Conservation (phyloP, 2,329 filamentous ascomycete species). For the Penicillium sp. region DNA sequence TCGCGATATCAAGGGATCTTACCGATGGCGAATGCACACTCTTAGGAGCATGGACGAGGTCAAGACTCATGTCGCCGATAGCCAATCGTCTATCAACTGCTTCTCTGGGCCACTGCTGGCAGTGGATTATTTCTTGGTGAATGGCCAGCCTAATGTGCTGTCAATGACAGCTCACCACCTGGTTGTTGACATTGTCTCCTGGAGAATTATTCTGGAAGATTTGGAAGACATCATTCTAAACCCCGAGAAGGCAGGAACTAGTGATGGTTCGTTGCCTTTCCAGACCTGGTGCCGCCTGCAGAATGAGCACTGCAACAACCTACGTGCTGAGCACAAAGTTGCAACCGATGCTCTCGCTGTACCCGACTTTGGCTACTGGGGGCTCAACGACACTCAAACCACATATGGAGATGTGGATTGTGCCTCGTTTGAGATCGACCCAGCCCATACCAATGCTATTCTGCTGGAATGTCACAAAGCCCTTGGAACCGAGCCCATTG, state of each 20-base stretch:
- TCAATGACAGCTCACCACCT: slow-evolving; percentile 40
- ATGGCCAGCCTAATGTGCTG: slow-evolving; percentile 29
- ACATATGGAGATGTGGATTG: slow-evolving; percentile 38
- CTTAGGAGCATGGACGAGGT: slow-evolving; percentile 19
- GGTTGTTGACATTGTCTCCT: slow-evolving; percentile 42
- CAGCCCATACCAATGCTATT: slow-evolving; percentile 25
- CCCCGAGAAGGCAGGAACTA: slow-evolving; percentile 19
- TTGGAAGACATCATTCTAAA: slow-evolving; percentile 37
- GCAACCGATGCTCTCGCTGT: slow-evolving; percentile 24
- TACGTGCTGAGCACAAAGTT: slow-evolving; percentile 12
- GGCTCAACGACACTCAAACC: slow-evolving; percentile 26
- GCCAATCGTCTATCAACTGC: slow-evolving; percentile 35
- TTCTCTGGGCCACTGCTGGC: slow-evolving; percentile 42
- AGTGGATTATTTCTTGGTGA: slow-evolving; percentile 41
- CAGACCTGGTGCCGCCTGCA: slow-evolving; percentile 39
- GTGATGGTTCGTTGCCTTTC: slow-evolving; percentile 34
- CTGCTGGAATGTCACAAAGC: slow-evolving; percentile 33
- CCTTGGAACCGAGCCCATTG: slow-evolving; percentile 36
- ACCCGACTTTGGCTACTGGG: slow-evolving; percentile 37
- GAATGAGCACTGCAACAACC: slow-evolving; percentile 20
- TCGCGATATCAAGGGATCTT: slow-evolving; percentile 28
- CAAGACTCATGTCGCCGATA: slow-evolving; percentile 26
- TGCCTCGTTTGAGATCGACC: slow-evolving; percentile 34
- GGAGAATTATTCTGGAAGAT: slow-evolving; percentile 41
- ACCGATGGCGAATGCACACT: slow-evolving; percentile 24